Evolutionary conservation across 2,329 filamentous ascomycete genomes (phyloP), one percentile per base, ranked within the genome.

Genomic region (Monilinia fructicola): DNA sequence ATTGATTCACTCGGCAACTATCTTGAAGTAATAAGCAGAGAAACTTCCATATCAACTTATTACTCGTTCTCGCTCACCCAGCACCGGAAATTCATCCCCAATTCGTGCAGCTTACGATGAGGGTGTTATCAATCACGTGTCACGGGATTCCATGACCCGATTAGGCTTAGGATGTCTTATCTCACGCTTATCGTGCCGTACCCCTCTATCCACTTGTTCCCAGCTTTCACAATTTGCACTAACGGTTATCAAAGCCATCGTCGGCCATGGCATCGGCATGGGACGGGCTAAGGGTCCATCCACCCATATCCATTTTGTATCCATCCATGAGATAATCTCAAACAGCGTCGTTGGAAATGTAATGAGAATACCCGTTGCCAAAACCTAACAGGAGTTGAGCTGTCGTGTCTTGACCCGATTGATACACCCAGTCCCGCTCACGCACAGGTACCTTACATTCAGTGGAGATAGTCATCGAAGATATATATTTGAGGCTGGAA

Each of bases 361-460:
- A 60, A 50, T 60, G 66, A 62, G 54, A 42, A 64, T 68, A 68
- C 14, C 68, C 64, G 38, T 2, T 40, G 42, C 18, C 28, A n/a
- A 38, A 11, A n/a, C n/a, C 18, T 40, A 28, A 14, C n/a, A 44
- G 44, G 55, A 59, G 54, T 42, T 42, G 23, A 59, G 21, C 31
- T 65, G 54, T 66, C 55, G 21, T 66, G 46, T 61, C 55, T 66
- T 66, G 69, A 70, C 73, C 71, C 69, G 66, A 75, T 75, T 73
- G 69, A 73, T 73, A 74, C 69, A 72, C 64, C 46, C 67, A 69
- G 69, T 75, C 73, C 73, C 72, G 71, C 69, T 26, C 50, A 42
- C 50, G 48, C 42, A 54, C 56, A 63, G 28, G 58, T 61, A 61
- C 44, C 58, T 61, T 31, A 52, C 55, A 28, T 54, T 60, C 52